Percentiles rank a stretch among this genome's conserved stretches.
Evolutionary conservation across 768 basidiomycete genomes (phyloP).

Genomic region (Rhizopogon rudus): DNA sequence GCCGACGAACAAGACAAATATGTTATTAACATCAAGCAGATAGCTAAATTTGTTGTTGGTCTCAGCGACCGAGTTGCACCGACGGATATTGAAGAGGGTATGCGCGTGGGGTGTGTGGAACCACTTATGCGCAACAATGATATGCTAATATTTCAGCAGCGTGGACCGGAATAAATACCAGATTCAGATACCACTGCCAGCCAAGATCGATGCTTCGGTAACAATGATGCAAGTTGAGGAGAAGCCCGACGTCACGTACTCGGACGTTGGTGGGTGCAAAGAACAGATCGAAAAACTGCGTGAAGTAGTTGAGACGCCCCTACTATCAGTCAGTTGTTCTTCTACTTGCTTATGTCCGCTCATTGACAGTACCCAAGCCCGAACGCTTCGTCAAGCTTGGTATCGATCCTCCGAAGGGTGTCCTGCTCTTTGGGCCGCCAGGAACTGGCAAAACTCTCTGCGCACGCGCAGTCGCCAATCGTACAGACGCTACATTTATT

Average conservation of each 20-base stretch:
- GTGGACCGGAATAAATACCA: conserved; percentile 97
- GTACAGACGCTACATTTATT: conserved; percentile 98
- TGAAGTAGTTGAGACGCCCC: conserved; percentile 95
- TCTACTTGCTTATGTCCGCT: background rate
- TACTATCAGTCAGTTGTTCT: conserved; percentile 72
- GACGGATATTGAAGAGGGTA: conserved; percentile 99
- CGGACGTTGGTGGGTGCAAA: conserved; percentile 97
- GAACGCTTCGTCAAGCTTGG: conserved; percentile 97
- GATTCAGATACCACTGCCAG: conserved; percentile 96
- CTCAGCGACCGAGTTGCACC: conserved; percentile 94
- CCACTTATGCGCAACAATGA: background rate
- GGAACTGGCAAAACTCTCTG: conserved; percentile 99
- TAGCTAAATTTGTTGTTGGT: conserved; percentile 98
- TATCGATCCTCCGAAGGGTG: conserved; percentile 98
- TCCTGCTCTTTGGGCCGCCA: conserved; percentile 91
- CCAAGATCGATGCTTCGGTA: conserved; percentile 98
- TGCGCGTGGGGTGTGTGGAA: conserved; percentile 89
- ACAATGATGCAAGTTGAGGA: conserved; percentile 99
- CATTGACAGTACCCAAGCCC: conserved; percentile 55
- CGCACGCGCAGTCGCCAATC: conserved; percentile 96
- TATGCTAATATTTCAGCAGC: conserved; percentile 34
- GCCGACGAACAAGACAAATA: conserved; percentile 99
- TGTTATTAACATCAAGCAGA: conserved; percentile 99
- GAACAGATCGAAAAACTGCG: conserved; percentile 99
- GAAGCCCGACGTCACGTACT: conserved; percentile 97